Base-by-base conservation (phyloP, 306 rosid genomes). In the Castanospermum australe region DNA sequence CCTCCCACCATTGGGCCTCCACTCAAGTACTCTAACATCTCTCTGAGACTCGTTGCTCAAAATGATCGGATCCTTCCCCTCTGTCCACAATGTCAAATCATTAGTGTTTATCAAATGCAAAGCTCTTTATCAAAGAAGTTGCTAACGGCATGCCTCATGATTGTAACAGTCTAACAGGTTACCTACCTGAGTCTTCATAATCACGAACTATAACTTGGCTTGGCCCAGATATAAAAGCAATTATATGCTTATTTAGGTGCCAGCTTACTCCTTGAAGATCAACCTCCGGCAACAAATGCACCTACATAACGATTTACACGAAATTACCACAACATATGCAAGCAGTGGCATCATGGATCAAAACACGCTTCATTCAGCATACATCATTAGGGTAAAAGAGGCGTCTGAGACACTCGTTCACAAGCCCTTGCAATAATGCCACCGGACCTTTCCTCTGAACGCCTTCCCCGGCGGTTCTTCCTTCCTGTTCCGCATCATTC, bases 1-100 rank as follows among this genome's bases (percentile, higher is more conserved):
- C 85, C 94, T 85, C 67, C 99, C 97, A 14, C 93, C 91, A 69
- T 89, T 91, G 41, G 97, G 97, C 85, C 99, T 91, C 99, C 99
- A 94, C 85, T 94, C 97, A 8, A 94, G 89, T 45, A 88, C 91
- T 79, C 76, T 86, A 68, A 92, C 91, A 71, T 87, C 91, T 77
- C 88, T 85, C 78, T 92, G 98, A 12, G 85, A 86, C 74, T 94
- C 99, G 8, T 84, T 91, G 30, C 80, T 72, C 90, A 94, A 87
- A 61, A 88, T 82, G 85, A 88, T 91, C 3, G 89, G 90, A 44
- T 94, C 99, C 86, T 92, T 94, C 73, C 91, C 97, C 69, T 91
- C 97, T 92, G 92, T 67, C 80, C 38, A 84, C 10, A 76, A 63
- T n/a, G 64, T 38, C 70, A 81, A 83, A 56, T 56, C 2, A 74